Conservation (phyloP, 768 basidiomycete species). For the Leccinum imitatum region DNA sequence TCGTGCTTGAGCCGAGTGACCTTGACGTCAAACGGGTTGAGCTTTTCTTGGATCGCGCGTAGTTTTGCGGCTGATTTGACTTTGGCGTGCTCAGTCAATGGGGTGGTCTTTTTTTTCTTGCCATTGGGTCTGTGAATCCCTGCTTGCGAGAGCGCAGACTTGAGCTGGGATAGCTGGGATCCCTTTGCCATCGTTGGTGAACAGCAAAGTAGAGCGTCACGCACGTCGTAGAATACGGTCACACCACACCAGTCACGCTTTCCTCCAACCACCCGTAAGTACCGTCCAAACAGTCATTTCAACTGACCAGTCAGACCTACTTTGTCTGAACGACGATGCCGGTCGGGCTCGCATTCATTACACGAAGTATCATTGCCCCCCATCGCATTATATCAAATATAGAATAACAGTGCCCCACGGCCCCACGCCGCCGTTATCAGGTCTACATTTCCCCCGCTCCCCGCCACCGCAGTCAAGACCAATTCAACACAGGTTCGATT, state of each 20-base stretch:
- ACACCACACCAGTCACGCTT: not conserved
- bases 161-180: constrained; percentile 91
- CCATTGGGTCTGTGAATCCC: constrained; percentile 66
- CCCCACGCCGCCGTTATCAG: not conserved
- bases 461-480: not conserved
- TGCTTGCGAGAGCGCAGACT: constrained; percentile 75
- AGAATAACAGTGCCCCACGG: not conserved
- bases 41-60: constrained; percentile 75
- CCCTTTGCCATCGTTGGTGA: constrained; percentile 50
- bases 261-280: not conserved
- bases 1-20: constrained; percentile 92
- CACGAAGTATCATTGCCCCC: not conserved
- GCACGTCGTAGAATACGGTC: not conserved
- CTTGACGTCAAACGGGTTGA: constrained; percentile 94
- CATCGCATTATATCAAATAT: not conserved
- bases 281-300: not conserved
- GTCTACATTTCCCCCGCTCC: not conserved
- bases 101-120: constrained; percentile 66
- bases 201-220: not conserved
- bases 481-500: constrained; percentile 1
- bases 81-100: constrained; percentile 70
- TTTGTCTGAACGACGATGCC: not conserved
- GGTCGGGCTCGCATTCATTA: not conserved
- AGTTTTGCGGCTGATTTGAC: constrained; percentile 79
- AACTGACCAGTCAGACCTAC: not conserved